Conservation (phyloP, 2,329 filamentous ascomycete genomes). For the Alternaria solani region DNA sequence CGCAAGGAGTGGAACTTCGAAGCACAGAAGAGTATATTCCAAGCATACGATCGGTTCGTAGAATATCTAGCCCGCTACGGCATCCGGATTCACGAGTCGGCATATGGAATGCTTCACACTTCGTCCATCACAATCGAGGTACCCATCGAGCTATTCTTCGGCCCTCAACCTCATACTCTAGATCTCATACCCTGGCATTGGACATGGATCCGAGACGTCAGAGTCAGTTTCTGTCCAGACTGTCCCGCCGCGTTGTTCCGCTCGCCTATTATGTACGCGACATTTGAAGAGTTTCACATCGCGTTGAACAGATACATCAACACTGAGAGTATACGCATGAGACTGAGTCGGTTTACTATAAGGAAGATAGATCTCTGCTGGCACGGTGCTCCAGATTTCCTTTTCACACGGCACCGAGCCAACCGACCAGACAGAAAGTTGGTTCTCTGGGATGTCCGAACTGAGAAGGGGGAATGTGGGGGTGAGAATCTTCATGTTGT, state of each 20-base stretch:
- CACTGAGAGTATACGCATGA: neutral
- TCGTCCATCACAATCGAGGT: neutral
- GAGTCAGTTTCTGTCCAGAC: neutral
- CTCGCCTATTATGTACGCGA: neutral
- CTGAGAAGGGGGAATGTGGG: neutral
- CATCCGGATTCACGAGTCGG: neutral
- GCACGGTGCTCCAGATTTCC: neutral
- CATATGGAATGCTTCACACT: neutral
- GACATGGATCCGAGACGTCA: neutral
- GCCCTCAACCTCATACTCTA: fast-evolving
- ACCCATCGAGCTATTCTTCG: neutral
- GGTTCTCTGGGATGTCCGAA: neutral
- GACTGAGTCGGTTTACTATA: neutral
- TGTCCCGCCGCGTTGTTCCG: neutral
- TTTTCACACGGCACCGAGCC: neutral
- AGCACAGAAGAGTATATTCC: neutral
- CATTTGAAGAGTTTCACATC: neutral
- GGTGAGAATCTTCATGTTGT: neutral
- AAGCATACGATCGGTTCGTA: neutral
- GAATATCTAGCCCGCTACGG: neutral
- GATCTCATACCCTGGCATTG: constrained; percentile 1
- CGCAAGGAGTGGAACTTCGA: neutral
- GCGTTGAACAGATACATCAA: neutral
- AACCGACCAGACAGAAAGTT: neutral
- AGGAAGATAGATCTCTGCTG: neutral